Base-by-base conservation (phyloP, 495 filamentous ascomycete species). In the Lichenothelia convexa region DNA sequence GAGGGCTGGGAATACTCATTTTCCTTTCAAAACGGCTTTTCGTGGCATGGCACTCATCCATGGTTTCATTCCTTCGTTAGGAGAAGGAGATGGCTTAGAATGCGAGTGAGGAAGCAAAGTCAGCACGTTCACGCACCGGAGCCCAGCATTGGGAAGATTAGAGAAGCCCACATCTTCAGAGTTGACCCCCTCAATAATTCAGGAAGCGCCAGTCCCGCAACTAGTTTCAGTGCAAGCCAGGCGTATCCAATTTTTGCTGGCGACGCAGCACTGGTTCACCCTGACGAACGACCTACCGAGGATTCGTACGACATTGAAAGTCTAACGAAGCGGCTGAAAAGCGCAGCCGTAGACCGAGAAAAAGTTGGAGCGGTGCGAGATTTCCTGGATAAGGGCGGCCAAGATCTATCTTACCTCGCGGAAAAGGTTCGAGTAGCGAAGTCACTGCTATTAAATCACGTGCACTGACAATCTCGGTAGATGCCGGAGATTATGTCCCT, bases 1-100 rank as follows among this genome's bases (percentile, higher is more conserved):
- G 83, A 92, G 42, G 91, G 91, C 2, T 99, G 91, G 91, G 70
- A 86, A 48, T 99, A 99, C 49, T 80, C 78, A 16, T 82, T 93
- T 58, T 78, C 74, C 41, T 99, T 95, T 47, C 55, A 61, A 2
- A 74, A 68, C 31, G 60, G 58, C 11, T 87, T 80, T 36, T 69
- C 75, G 1, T 99, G 91, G 91, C 91, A 95, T 57, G 80, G 84
- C 5, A 78, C 78, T 19, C 76, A 83, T 50, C 74, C 75, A 15
- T 94, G 84, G 81, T 91, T 80, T 50, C 81, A 84, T 55, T 87
- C 80, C 2, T 95, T 87, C 58, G 91, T 91, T 8, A 68, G 91
- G 4, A 65, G 91, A 36, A 66, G 91, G 41, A 68, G 83, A 12
- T 99, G 91, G 91, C 70, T 92, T 18, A 59, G 91, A 34, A 76